Conservation (phyloP, 805 yeast genomes). For the Vanderwaltozyma yarrowii region DNA sequence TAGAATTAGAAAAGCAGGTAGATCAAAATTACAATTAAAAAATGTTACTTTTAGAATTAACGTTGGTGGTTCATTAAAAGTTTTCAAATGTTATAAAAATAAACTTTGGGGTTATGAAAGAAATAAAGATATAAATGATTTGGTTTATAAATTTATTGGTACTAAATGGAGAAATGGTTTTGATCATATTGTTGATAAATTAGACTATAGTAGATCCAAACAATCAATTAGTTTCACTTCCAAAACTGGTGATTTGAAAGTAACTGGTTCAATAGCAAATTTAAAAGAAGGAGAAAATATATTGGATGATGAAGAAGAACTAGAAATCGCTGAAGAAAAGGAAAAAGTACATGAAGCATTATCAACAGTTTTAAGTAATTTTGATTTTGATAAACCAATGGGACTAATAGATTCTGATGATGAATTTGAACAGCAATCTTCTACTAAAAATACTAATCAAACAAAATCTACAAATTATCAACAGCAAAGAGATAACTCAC, state of each 20-base stretch:
- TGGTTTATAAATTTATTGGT: slow-evolving; percentile 51
- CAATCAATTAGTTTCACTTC: slow-evolving; percentile 3
- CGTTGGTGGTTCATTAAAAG: slow-evolving; percentile 46
- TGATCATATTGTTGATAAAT: slow-evolving; percentile 66
- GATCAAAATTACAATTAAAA: slow-evolving; percentile 32
- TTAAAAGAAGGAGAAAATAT: slow-evolving; percentile 6
- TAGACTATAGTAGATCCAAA: slow-evolving; percentile 25
- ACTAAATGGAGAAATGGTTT: slow-evolving; percentile 75
- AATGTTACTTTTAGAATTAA: slow-evolving; percentile 56
- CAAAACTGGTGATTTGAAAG: neutral
- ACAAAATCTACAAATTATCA: slow-evolving; percentile 4
- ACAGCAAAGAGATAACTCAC: too few relatives aligned
- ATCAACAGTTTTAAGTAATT: slow-evolving; percentile 36
- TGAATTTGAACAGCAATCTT: slow-evolving; percentile 28
- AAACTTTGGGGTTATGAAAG: slow-evolving; percentile 90
- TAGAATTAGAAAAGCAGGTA: slow-evolving; percentile 44
- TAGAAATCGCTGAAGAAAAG: slow-evolving; percentile 33
- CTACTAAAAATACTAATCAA: slow-evolving; percentile 6
- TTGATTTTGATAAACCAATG: slow-evolving; percentile 45
- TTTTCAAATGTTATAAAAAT: slow-evolving; percentile 52
- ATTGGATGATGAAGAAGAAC: slow-evolving; percentile 26
- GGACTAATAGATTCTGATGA: slow-evolving; percentile 35
- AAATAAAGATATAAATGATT: slow-evolving; percentile 46
- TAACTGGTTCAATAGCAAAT: neutral
- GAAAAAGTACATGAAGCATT: slow-evolving; percentile 38